These are phyloP conservation scores for Phytophthora cactorum DNA, from an alignment of 352 stramenopile genomes.

Conservation along the genomic window DNA sequence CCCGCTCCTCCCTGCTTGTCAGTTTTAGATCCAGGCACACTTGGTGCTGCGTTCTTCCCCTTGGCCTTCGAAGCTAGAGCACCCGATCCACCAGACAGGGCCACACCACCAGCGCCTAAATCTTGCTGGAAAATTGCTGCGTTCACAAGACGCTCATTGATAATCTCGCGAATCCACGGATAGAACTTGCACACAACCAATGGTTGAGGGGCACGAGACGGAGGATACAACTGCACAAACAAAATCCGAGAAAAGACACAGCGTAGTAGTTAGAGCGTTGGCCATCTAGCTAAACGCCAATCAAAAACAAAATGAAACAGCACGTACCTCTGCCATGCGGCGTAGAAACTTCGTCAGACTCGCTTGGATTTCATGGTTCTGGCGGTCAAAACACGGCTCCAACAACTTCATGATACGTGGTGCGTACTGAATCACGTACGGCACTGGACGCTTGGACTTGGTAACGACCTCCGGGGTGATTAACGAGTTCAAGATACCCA, in stretches of 20 bases:
- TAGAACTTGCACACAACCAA: conserved; percentile 89
- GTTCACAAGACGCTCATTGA: conserved; percentile 81
- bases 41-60: conserved; percentile 41
- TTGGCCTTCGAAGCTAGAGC: conserved; percentile 44
- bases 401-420: conserved; percentile 90
- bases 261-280: neutral
- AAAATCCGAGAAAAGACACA: conserved; percentile 4
- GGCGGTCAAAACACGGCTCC: conserved; percentile 88
- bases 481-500: conserved; percentile 88
- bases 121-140: conserved; percentile 72
- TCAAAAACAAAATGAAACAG: conserved; percentile 7
- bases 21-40: conserved; percentile 25
- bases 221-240: conserved; percentile 74
- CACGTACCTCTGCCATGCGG: conserved; percentile 74
- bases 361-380: conserved; percentile 81
- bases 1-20: conserved; percentile 32
- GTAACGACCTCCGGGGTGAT: conserved; percentile 77
- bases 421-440: conserved; percentile 89
- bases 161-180: conserved; percentile 86
- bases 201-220: conserved; percentile 66
- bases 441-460: conserved; percentile 72
- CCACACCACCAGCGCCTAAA: conserved; percentile 15
- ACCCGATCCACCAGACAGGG: conserved; percentile 13
- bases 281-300: neutral
- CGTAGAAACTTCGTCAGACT: conserved; percentile 72